Evolutionary conservation across 164 flowering plant genomes (phyloP).

Genomic region (Annona squamosa): DNA sequence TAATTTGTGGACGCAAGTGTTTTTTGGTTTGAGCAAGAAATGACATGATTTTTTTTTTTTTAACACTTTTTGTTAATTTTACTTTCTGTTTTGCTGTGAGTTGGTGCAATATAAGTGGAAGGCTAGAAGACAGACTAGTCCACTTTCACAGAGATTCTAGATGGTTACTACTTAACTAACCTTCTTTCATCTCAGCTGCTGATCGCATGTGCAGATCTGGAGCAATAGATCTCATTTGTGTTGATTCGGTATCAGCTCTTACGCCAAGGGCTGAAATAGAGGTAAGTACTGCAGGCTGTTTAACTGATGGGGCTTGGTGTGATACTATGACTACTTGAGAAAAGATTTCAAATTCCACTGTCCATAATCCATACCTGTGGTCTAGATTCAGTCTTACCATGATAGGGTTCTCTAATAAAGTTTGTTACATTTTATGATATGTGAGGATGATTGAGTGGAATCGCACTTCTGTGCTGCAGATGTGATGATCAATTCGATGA

Average conservation of each 20-base stretch:
- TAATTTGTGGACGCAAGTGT: not conserved
- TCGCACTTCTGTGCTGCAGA: not conserved
- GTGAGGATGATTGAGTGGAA: not conserved
- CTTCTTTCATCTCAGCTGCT: slow-evolving; percentile 54
- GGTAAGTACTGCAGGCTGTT: slow-evolving; percentile 28
- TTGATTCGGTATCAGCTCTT: slow-evolving; percentile 97
- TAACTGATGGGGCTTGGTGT: not conserved
- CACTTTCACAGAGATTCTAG: not conserved
- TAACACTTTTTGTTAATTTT: not conserved
- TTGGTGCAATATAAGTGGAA: not conserved
- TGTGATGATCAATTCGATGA: too few relatives aligned
- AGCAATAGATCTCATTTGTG: slow-evolving; percentile 91
- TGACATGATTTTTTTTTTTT: not conserved
- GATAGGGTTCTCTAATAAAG: not conserved
- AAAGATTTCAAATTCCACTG: not conserved
- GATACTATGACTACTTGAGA: not conserved
- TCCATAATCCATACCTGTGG: not conserved
- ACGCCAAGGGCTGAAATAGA: slow-evolving; percentile 98
- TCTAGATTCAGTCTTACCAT: not conserved
- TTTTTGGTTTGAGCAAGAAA: not conserved
- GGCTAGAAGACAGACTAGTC: too few relatives aligned
- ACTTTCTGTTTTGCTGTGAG: not conserved
- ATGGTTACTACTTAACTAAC: slow-evolving; percentile 6
- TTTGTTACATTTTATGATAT: not conserved
- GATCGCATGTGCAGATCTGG: slow-evolving; percentile 99